Base-by-base conservation (phyloP, 2,329 filamentous ascomycete genomes). In the Raffaelea ambrosiae region DNA sequence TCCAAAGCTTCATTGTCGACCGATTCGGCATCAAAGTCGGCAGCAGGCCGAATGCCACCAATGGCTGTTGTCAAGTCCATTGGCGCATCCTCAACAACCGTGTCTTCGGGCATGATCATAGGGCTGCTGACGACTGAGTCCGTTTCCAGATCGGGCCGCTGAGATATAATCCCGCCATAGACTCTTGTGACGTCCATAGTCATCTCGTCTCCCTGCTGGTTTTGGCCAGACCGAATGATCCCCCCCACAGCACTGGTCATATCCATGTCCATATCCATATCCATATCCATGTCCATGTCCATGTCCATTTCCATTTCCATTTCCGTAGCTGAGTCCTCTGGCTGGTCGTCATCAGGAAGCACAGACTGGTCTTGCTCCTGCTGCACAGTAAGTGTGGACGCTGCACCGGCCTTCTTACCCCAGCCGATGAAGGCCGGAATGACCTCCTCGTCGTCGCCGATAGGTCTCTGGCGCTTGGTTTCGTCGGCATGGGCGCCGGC, bases 101-200 rank as follows among this genome's bases (percentile, higher is more conserved):
- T 74, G 23, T 86, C 83, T 40, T 76, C 79, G 40, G 72, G 70
- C 49, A 52, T 48, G 11, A 54, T 43, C 54, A 55, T 54, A 3
- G 54, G 54, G 4, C 65, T 64, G 14, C 58, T 54, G 10, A 48
- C 44, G 18, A 49, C 48, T 21, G 54, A 53, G 2, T 50, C 46
- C 5, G 29, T 11, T 3, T 48, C 52, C 11, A 39, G 3, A 9
- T 31, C 51, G n/a, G 56, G 53, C 48, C 55, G 58, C 43, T 68
- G 72, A 5, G 74, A 68, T 19, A 95, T 65, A 47, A 97, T 96
- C 3, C 83, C 79, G 9, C 91, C 91, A 46, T 95, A 72, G 9
- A 81, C 87, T 47, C 79, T 81, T 2, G 91, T 96, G 8, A 96
- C 87, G 57, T 97, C 91, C 91, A 97, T 96, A 20, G 88, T 93